Evolutionary conservation across 2,329 filamentous ascomycete species (phyloP), one percentile per base, ranked within the genome.

Genomic region (Venturia carpophila): DNA sequence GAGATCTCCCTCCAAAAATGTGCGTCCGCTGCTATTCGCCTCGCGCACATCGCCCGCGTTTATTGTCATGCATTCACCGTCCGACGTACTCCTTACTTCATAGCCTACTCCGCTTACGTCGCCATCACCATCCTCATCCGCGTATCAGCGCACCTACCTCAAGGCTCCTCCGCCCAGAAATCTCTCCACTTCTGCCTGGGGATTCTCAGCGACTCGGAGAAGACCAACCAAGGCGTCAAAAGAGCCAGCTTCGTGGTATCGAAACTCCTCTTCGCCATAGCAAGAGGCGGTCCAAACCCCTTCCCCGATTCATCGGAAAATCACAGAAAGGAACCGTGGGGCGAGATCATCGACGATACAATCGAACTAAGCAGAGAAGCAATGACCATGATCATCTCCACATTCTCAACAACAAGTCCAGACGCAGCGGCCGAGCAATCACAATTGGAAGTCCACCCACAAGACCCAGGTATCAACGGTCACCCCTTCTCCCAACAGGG

Each of bases 81-180:
- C 24, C 63, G 63, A 15, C 47, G 63, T 11, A 64, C 47, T 21
- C 63, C 63, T 13, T 64, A 64, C 52, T 64, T 64, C 52, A 64
- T 64, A 39, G 63, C 63, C 19, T 64, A 64, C 41, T 56, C 63
- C 2, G 47, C 63, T 15, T 64, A 64, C n/a, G 49, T 64, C 34
- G 45, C 63, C 34, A 58, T 64, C 19, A 52, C 63, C 13, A 64
- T 64, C 27, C 49, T 64, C 24, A 56, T 64, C n/a, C 63, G 63
- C 10, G 21, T 64, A 49, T 52, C 43, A 17, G 63, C 63, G 10
- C 52, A 52, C 27, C 63, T 56, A 7, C 24, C 47, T 17, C n/a
- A 47, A 56, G 63, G 63, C 30, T 55, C 30, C 4, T 39, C 27
- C 13, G 47, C 47, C 27, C 63, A 64, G 24, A 21, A 58, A 39